A percentile compares a stretch with the other conserved stretches of the same genome.
These are phyloP conservation scores for Aspergillus asperescens DNA, from an alignment of 495 filamentous ascomycete genomes.

Conservation along the genomic window DNA sequence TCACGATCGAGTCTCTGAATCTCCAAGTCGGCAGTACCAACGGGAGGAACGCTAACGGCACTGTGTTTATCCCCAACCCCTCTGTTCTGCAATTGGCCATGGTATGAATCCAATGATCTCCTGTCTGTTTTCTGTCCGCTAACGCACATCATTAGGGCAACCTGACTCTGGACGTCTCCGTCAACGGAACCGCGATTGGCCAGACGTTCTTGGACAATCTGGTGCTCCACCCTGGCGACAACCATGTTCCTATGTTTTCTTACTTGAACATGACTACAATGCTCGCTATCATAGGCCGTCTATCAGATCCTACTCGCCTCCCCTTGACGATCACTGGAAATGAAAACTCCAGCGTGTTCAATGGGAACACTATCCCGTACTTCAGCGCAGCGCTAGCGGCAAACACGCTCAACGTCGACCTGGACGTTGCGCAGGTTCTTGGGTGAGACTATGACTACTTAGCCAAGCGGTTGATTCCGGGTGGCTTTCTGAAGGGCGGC, in stretches of 20 bases:
- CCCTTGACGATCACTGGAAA: slow-evolving; percentile 55
- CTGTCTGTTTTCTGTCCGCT: slow-evolving; percentile 4
- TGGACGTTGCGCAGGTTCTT: slow-evolving; percentile 42
- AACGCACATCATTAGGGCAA: slow-evolving; percentile 49
- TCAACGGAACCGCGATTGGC: slow-evolving; percentile 49
- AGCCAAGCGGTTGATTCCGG: not conserved
- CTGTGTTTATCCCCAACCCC: slow-evolving; percentile 63
- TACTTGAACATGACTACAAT: slow-evolving; percentile 48
- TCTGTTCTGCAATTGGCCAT: slow-evolving; percentile 59
- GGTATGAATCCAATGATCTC: slow-evolving; percentile 31
- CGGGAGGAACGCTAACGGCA: slow-evolving; percentile 60
- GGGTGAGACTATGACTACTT: not conserved
- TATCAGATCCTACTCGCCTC: slow-evolving; percentile 47
- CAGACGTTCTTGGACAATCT: slow-evolving; percentile 53
- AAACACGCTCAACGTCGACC: slow-evolving; percentile 31
- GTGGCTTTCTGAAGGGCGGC: not conserved
- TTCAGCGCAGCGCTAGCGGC: slow-evolving; percentile 48
- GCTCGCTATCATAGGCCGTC: slow-evolving; percentile 22
- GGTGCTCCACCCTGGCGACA: slow-evolving; percentile 55
- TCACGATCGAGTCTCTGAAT: slow-evolving; percentile 48
- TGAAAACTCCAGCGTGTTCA: slow-evolving; percentile 52
- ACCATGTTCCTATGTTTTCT: slow-evolving; percentile 51
- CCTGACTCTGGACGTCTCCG: slow-evolving; percentile 54
- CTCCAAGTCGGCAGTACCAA: slow-evolving; percentile 31
- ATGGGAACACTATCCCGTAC: slow-evolving; percentile 57